phyloP scores from a whole-genome alignment of 176 grass and related monocot species.

The Oropetium thomaeum region DNA sequence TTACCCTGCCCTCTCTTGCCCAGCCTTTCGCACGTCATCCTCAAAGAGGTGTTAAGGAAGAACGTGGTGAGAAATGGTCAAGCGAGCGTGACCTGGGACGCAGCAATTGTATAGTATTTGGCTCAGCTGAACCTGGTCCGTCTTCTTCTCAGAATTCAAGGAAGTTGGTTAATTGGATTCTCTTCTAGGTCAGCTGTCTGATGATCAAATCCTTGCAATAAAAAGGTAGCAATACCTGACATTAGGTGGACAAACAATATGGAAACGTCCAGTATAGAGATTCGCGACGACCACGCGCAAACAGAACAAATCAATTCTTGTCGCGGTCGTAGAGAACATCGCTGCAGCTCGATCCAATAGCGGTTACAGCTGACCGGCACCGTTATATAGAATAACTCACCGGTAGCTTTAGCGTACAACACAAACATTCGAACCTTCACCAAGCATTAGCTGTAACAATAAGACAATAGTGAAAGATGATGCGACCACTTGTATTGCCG shows the following conservation, averaged over 20 bases:
- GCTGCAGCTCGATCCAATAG: background rate
- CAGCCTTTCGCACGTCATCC: background rate
- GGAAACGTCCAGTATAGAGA: background rate
- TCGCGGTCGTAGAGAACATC: background rate
- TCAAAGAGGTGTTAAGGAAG: background rate
- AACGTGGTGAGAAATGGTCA: background rate
- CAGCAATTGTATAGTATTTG: too few species aligned
- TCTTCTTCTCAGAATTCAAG: conserved; percentile 14
- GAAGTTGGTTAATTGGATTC: background rate
- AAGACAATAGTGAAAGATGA: background rate
- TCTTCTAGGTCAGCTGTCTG: conserved; percentile 35
- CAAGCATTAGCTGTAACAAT: background rate
- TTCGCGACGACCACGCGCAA: background rate
- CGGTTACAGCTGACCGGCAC: background rate
- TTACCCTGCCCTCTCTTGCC: background rate
- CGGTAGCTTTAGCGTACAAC: background rate
- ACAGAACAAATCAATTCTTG: background rate
- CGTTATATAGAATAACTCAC: background rate
- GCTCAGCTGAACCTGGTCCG: background rate
- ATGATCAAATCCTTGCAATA: background rate
- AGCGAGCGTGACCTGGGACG: background rate
- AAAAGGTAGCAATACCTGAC: background rate
- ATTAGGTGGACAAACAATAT: background rate
- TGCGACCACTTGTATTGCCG: background rate
- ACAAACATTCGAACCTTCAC: background rate